phyloP scores from a whole-genome alignment of 1,284 basidiomycete species.

The Tylopilus sp. region DNA sequence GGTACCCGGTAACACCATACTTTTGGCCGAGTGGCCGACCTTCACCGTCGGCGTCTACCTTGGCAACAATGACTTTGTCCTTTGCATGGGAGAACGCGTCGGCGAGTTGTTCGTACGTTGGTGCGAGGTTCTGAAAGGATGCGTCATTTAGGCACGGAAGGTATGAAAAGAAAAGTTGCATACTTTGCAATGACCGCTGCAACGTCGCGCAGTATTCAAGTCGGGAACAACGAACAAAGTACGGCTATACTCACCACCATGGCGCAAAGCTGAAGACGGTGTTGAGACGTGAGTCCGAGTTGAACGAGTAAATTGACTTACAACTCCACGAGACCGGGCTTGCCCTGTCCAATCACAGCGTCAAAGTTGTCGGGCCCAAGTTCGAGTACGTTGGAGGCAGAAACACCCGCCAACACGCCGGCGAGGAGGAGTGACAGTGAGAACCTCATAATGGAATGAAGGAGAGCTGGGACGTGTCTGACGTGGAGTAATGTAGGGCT shows the following conservation, averaged over 20 bases:
- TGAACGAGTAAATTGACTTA: conserved; percentile 43
- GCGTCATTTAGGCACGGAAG: conserved; percentile 9
- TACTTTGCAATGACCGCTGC: conserved; percentile 82
- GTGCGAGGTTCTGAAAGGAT: conserved; percentile 70
- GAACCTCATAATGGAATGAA: conserved; percentile 56
- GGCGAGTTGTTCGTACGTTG: conserved; percentile 84
- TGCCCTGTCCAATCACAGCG: conserved; percentile 69
- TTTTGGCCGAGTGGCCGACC: conserved; percentile 72
- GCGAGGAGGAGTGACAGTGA: conserved; percentile 57
- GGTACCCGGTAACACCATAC: conserved; percentile 82
- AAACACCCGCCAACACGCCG: conserved; percentile 54
- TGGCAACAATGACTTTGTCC: conserved; percentile 86
- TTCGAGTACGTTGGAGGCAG: conserved; percentile 82
- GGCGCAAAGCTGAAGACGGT: conserved; percentile 64
- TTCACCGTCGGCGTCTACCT: conserved; percentile 89
- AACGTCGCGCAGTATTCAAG: conserved; percentile 1
- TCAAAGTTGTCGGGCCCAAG: conserved; percentile 79
- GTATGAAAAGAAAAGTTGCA: not conserved
- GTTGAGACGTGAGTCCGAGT: not conserved
- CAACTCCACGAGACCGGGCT: conserved; percentile 87
- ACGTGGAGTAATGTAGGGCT: conserved; percentile 32
- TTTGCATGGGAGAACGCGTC: conserved; percentile 78
- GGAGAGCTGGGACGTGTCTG: conserved; percentile 13
- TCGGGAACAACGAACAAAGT: not conserved
- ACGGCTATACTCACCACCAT: conserved; percentile 64